Conservation (phyloP, 345 rosid species). For the Zanthoxylum bungeanum region DNA sequence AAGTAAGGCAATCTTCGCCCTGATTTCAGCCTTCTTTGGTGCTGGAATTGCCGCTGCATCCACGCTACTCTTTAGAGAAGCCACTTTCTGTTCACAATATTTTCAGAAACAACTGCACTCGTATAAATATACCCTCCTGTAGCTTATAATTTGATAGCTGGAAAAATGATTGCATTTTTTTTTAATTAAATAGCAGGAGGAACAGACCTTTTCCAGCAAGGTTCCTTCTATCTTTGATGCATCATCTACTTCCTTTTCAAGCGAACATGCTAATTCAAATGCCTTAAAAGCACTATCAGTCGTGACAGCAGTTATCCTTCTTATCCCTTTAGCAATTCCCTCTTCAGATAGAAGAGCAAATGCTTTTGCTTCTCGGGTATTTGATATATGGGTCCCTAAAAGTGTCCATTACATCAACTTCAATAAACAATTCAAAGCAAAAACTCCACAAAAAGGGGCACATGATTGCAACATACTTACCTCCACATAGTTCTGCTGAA, state of each 20-base stretch:
- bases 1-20: constrained; percentile 63
- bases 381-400: constrained; percentile 86
- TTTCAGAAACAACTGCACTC: constrained; percentile 9
- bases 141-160: background rate
- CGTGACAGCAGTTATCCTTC: constrained; percentile 92
- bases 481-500: constrained; percentile 95
- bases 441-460: background rate
- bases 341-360: constrained; percentile 96
- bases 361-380: constrained; percentile 87
- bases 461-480: constrained; percentile 32
- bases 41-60: constrained; percentile 81
- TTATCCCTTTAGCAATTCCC: constrained; percentile 89
- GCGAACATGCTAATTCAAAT: constrained; percentile 46
- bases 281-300: constrained; percentile 77
- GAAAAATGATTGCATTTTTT: background rate
- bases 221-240: constrained; percentile 62
- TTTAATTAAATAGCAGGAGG: background rate
- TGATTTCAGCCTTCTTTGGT: constrained; percentile 78
- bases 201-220: constrained; percentile 74
- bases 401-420: constrained; percentile 17
- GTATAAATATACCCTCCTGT: background rate
- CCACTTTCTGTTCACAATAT: constrained; percentile 52
- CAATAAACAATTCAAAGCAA: constrained; percentile 21
- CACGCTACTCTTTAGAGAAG: constrained; percentile 70
- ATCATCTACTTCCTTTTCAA: constrained; percentile 70